A percentile compares a stretch with the other conserved stretches of the same genome.
phyloP scores from a whole-genome alignment of 1,139 yeast species.

The Yamadazyma sp. region DNA sequence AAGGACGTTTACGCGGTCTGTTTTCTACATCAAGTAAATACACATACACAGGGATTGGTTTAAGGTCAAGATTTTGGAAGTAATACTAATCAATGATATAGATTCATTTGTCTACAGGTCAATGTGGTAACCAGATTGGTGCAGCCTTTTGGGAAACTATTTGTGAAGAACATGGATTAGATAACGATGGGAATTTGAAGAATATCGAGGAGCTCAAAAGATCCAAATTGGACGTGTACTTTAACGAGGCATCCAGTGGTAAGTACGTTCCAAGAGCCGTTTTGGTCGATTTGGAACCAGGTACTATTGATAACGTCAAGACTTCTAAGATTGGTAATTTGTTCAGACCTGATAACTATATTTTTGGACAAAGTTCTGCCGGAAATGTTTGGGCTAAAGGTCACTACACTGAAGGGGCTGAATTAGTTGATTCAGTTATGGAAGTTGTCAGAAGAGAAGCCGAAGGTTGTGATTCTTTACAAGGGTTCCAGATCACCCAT shows the following conservation, averaged over 20 bases:
- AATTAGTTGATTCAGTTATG: conserved; percentile 82
- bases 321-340: conserved; percentile 75
- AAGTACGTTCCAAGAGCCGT: conserved; percentile 94
- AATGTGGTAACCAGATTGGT: conserved; percentile 99
- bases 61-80: not conserved
- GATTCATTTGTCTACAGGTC: conserved; percentile 97
- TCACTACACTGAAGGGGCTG: conserved; percentile 95
- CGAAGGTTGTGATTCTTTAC: conserved; percentile 87
- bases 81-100: conserved; percentile 27
- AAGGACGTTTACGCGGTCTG: conserved; percentile 1
- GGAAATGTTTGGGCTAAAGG: conserved; percentile 98
- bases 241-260: conserved; percentile 67
- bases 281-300: conserved; percentile 90
- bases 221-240: conserved; percentile 51
- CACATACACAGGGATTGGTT: not conserved
- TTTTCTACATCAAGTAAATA: not conserved
- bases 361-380: conserved; percentile 88
- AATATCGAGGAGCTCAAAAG: conserved; percentile 69
- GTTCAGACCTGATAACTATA: conserved; percentile 88
- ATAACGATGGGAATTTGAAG: conserved; percentile 73
- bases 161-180: conserved; percentile 95
- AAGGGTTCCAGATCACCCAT: conserved; percentile 92
- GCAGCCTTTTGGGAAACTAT: conserved; percentile 98
- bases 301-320: conserved; percentile 83
- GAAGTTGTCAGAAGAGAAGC: conserved; percentile 93